Evolutionary conservation across 2,329 filamentous ascomycete genomes (phyloP).

Genomic region (Botryotinia globosa): DNA sequence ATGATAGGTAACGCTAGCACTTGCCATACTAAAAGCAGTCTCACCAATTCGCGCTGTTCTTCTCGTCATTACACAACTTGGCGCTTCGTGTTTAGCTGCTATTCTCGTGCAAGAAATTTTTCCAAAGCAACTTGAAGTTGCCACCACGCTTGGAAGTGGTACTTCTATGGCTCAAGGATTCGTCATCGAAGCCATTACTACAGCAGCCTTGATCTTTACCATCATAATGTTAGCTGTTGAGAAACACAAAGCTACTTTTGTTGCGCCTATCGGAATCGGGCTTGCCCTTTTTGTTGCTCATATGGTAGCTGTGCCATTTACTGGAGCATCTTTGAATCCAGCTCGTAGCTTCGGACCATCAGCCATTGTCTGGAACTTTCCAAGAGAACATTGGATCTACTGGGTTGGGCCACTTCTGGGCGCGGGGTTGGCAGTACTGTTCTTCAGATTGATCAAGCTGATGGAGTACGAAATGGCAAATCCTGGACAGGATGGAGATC

Average conservation of each 20-base stretch:
- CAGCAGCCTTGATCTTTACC: slow-evolving; percentile 48
- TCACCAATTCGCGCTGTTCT: slow-evolving; percentile 36
- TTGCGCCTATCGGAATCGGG: slow-evolving; percentile 45
- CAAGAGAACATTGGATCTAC: slow-evolving; percentile 49
- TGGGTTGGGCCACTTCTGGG: slow-evolving; percentile 53
- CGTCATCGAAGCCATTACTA: slow-evolving; percentile 50
- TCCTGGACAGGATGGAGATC: slow-evolving; percentile 46
- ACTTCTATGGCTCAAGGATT: slow-evolving; percentile 46
- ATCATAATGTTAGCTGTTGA: slow-evolving; percentile 51
- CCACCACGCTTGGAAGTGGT: slow-evolving; percentile 43
- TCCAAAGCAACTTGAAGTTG: slow-evolving; percentile 38
- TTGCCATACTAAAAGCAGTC: slow-evolving; percentile 40
- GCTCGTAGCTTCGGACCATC: slow-evolving; percentile 49
- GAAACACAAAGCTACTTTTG: slow-evolving; percentile 47
- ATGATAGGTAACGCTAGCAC: slow-evolving; percentile 38
- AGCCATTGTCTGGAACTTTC: slow-evolving; percentile 45
- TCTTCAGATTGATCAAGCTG: slow-evolving; percentile 51
- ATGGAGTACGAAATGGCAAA: slow-evolving; percentile 53
- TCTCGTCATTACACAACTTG: slow-evolving; percentile 40
- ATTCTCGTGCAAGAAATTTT: slow-evolving; percentile 43
- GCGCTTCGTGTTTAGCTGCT: slow-evolving; percentile 41
- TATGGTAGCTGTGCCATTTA: slow-evolving; percentile 41
- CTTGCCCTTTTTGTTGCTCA: slow-evolving; percentile 45
- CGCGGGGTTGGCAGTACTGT: slow-evolving; percentile 46
- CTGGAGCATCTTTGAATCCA: slow-evolving; percentile 50